Evolutionary conservation across 352 stramenopile species (phyloP), one percentile per base, ranked within the genome.

Genomic region (Phytopythium mirpurense): DNA sequence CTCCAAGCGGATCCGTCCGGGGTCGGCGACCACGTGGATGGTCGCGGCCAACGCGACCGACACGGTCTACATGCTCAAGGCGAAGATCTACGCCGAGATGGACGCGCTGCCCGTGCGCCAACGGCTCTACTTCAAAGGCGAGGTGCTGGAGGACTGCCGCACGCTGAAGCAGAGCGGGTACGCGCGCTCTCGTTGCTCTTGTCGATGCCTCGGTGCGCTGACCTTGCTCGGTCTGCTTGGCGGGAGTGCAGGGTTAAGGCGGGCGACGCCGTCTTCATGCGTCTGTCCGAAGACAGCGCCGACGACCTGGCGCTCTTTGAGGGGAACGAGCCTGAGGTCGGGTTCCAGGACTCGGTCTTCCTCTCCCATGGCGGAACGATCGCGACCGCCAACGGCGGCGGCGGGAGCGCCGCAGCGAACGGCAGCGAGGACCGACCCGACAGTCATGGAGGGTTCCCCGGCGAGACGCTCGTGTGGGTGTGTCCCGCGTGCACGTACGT

Each of bases 331-430:
- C 79, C 77, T 11, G 80, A 93, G 54, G 67, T 91, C 0, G 83
- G 83, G 0, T 93, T 93, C 54, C 62, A 70, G 27, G 69, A 89
- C 54, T 90, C 79, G 24, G 78, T 88, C 8, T 88, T 91, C 36
- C 54, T 90, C 9, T 73, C 68, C 5, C 68, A 65, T 46, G 18
- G 34, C 21, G n/a, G 31, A 4, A 27, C 48, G 21, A 45, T 16
- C 18, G 35, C 35, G 18, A 43, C n/a, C 12, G 35, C 11, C 18
- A 37, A 26, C 10, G 36, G 34, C 4, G 24, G 15, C 31, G 14
- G 12, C 19, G 11, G 9, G 19, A 23, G 10, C 7, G n/a, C 5
- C 26, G 41, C 41, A 51, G 26, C 45, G 9, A 53, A 40, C 21
- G 38, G 51, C 34, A 67, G 60, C 29, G 55, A 46, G n/a, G n/a